phyloP scores from a whole-genome alignment of 164 flowering plant species.

The Magnolia officinalis region DNA sequence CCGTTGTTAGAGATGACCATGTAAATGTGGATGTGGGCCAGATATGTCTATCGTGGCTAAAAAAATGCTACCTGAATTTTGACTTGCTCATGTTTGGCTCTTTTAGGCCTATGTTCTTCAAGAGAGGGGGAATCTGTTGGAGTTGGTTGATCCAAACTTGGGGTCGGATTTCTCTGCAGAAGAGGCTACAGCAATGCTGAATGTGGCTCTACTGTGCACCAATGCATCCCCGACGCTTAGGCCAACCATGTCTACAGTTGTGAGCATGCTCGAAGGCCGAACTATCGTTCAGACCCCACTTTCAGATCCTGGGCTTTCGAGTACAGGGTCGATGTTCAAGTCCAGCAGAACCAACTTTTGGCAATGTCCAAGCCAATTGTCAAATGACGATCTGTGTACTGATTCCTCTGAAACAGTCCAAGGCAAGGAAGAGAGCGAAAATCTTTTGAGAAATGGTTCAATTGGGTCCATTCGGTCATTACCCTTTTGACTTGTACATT shows the following conservation, averaged over 20 bases:
- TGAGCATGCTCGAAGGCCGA: constrained; percentile 57
- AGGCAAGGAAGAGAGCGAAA: constrained; percentile 18
- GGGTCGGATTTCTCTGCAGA: constrained; percentile 43
- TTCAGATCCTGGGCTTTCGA: constrained; percentile 23
- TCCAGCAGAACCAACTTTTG: constrained; percentile 12
- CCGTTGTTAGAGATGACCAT: too few species aligned
- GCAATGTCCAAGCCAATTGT: constrained; percentile 10
- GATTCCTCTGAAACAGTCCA: constrained; percentile 22
- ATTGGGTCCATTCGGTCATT: constrained; percentile 9
- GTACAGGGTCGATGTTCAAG: constrained; percentile 12
- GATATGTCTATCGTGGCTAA: too few species aligned
- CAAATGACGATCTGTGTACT: constrained; percentile 7
- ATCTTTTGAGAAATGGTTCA: constrained; percentile 16
- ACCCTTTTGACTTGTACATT: background rate
- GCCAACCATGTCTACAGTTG: constrained; percentile 53
- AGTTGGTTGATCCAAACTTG: constrained; percentile 52
- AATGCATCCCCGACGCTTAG: constrained; percentile 57
- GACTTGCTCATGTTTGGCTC: background rate
- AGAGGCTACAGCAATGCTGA: constrained; percentile 49
- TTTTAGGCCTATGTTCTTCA: constrained; percentile 58
- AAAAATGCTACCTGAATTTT: too few species aligned
- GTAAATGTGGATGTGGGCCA: too few species aligned
- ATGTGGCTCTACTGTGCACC: constrained; percentile 57
- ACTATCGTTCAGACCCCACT: constrained; percentile 36
- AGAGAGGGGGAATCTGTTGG: constrained; percentile 45